Conservation (phyloP, 2,329 filamentous ascomycete species). For the Penicillium brasilianum region DNA sequence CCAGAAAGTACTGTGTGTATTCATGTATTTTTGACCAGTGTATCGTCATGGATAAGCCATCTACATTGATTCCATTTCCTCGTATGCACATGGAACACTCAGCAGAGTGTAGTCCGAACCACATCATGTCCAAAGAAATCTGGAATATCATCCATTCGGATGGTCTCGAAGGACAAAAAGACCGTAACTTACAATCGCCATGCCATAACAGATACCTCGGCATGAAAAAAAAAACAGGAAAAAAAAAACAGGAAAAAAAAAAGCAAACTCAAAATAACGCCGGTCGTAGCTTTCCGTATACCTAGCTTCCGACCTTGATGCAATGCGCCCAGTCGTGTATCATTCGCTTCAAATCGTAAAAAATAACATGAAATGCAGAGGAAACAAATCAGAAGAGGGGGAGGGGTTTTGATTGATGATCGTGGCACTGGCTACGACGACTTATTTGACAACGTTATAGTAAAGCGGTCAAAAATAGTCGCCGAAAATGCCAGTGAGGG, state of each 20-base stretch:
- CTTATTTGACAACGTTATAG: constrained; percentile 15
- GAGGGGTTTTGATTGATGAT: not conserved
- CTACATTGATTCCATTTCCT: constrained; percentile 4
- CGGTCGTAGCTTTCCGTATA: constrained; percentile 23
- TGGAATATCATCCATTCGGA: not conserved
- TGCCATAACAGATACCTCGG: not conserved
- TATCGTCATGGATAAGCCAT: constrained; percentile 2
- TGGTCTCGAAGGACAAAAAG: not conserved
- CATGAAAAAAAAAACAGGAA: not conserved
- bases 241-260: constrained; percentile 1
- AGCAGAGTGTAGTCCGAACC: constrained; percentile 1
- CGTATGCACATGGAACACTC: constrained; percentile 7
- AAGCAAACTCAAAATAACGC: constrained; percentile 16
- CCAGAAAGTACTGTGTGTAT: not conserved
- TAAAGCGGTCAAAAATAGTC: constrained; percentile 22
- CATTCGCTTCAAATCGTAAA: not conserved
- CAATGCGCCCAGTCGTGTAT: constrained; percentile 14
- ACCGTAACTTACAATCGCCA: constrained; percentile 9
- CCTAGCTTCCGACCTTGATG: constrained; percentile 20
- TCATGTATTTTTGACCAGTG: not conserved
- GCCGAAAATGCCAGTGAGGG: constrained; percentile 3
- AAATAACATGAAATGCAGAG: not conserved
- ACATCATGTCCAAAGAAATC: not conserved
- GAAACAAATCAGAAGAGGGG: not conserved
- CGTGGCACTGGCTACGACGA: constrained; percentile 15